Percentiles rank a stretch among this genome's conserved stretches.
These are phyloP conservation scores for Chalara sp. DNA, from an alignment of 2,329 filamentous ascomycete species.

Conservation along the genomic window DNA sequence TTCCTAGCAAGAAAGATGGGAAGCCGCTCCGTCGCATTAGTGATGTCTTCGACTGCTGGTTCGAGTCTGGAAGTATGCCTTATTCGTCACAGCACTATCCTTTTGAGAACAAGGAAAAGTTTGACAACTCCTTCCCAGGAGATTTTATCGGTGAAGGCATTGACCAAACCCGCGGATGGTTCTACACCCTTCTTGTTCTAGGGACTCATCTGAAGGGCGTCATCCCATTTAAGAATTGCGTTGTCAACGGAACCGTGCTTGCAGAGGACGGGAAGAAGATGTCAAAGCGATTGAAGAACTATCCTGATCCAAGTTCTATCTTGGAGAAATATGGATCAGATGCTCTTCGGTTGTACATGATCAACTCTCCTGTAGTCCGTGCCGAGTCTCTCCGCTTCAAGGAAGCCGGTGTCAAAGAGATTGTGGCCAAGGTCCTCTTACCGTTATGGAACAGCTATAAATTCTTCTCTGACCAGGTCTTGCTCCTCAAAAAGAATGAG, in stretches of 20 bases:
- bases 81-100: slow-evolving; percentile 89
- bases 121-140: slow-evolving; percentile 76
- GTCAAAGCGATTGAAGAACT: slow-evolving; percentile 96
- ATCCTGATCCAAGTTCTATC: slow-evolving; percentile 77
- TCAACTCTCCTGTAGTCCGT: slow-evolving; percentile 91
- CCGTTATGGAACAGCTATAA: slow-evolving; percentile 96
- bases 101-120: slow-evolving; percentile 79
- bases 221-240: slow-evolving; percentile 87
- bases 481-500: slow-evolving; percentile 79
- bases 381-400: slow-evolving; percentile 89
- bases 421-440: slow-evolving; percentile 83
- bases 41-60: slow-evolving; percentile 96
- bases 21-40: slow-evolving; percentile 71
- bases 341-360: slow-evolving; percentile 85
- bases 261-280: slow-evolving; percentile 98
- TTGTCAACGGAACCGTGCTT: slow-evolving; percentile 92
- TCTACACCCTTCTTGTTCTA: slow-evolving; percentile 85
- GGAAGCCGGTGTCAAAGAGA: slow-evolving; percentile 87
- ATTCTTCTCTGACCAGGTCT: slow-evolving; percentile 87
- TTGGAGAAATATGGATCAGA: slow-evolving; percentile 89
- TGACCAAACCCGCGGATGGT: slow-evolving; percentile 94
- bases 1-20: slow-evolving; percentile 83
- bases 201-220: slow-evolving; percentile 81
- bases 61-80: slow-evolving; percentile 93
- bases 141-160: slow-evolving; percentile 93